Conservation (phyloP, 768 basidiomycete species). For the Gloeopeniophorella convolvens region DNA sequence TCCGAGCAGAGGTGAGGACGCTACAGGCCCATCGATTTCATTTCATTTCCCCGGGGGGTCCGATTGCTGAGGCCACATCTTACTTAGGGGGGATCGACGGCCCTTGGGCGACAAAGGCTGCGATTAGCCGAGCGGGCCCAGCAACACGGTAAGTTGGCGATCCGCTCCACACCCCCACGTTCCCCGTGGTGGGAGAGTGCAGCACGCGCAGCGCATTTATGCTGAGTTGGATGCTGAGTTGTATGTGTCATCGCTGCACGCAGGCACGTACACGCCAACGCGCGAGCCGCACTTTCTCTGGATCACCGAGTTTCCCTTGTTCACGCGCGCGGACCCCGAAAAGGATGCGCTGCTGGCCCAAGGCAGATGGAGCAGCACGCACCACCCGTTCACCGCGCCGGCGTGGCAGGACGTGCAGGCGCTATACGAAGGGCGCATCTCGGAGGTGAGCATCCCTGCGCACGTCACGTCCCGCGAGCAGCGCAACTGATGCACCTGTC, state of each 20-base stretch:
- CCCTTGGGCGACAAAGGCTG: constrained; percentile 65
- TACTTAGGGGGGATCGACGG: constrained; percentile 77
- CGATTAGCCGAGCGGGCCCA: constrained; percentile 63
- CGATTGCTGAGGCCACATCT: constrained; percentile 9
- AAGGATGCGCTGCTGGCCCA: constrained; percentile 80
- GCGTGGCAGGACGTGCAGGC: constrained; percentile 83
- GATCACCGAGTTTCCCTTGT: constrained; percentile 94
- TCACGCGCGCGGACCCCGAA: constrained; percentile 79
- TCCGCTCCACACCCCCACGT: too few species aligned
- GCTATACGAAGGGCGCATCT: constrained; percentile 64
- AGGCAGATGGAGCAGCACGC: constrained; percentile 87
- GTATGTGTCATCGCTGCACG: constrained; percentile 6
- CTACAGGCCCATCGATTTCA: not conserved
- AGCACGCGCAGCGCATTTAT: too few species aligned
- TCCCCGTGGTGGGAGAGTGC: too few species aligned
- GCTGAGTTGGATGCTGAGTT: too few species aligned
- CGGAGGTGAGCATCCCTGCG: constrained; percentile 31
- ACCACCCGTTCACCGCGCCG: constrained; percentile 96
- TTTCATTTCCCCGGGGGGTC: not conserved
- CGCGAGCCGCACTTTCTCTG: constrained; percentile 78
- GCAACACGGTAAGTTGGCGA: constrained; percentile 43
- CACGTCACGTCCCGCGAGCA: constrained; percentile 37
- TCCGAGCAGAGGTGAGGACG: constrained; percentile 10
- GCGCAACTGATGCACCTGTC: too few species aligned
- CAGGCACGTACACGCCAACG: constrained; percentile 53